A percentile compares a stretch with the other conserved stretches of the same genome.
Evolutionary conservation across 2,329 filamentous ascomycete species (phyloP).

Genomic region (Cercospora zeina): DNA sequence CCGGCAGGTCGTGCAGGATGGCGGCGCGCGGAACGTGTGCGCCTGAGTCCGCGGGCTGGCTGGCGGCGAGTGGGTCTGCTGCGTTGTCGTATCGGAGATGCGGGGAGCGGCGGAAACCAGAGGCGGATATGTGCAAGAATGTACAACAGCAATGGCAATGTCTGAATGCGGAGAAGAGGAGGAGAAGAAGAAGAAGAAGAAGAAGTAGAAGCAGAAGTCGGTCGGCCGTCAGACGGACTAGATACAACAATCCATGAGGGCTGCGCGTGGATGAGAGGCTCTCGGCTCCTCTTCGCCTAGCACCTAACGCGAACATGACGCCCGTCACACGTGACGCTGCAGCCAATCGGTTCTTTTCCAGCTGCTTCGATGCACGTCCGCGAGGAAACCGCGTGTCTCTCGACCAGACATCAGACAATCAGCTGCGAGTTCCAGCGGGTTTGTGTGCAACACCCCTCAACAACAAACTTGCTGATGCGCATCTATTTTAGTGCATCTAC

Average conservation of each 20-base stretch:
- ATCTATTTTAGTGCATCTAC: background rate
- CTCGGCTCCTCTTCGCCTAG: background rate
- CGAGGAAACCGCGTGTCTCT: background rate
- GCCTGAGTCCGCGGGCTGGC: background rate
- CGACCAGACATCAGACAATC: background rate
- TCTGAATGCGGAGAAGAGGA: background rate
- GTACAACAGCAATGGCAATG: background rate
- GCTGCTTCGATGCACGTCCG: background rate
- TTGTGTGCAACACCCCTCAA: no score
- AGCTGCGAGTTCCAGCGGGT: no score
- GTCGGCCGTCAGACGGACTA: conserved; percentile 2
- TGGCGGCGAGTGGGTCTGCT: background rate
- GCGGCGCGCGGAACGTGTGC: conserved; percentile 6
- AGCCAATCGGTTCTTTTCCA: background rate
- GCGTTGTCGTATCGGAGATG: background rate
- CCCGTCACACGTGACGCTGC: background rate
- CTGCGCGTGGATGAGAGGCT: no score
- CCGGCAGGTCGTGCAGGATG: conserved; percentile 5
- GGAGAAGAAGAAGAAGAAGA: background rate
- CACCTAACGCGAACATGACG: background rate
- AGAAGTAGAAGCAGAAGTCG: background rate
- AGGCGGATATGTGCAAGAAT: background rate
- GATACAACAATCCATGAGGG: background rate
- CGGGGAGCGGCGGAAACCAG: background rate
- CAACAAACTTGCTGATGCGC: no score